These are phyloP conservation scores for Volvariella volvacea DNA, from an alignment of 1,284 basidiomycete species.

Conservation along the genomic window DNA sequence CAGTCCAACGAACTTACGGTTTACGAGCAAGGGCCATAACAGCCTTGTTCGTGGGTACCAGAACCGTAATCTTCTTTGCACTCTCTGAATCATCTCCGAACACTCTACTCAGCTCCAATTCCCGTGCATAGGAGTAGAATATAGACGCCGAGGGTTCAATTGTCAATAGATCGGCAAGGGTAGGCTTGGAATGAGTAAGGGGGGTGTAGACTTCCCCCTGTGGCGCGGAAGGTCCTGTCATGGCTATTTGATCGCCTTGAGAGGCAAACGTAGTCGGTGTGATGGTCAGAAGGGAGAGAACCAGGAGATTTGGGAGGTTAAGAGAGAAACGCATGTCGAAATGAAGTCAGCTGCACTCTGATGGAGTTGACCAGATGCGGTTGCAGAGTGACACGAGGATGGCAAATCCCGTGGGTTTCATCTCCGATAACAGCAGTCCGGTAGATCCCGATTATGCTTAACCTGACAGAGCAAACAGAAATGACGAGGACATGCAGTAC, in stretches of 20 bases:
- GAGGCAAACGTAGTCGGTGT: not conserved
- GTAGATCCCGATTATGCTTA: no score
- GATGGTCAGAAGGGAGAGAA: not conserved
- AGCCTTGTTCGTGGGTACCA: constrained; percentile 76
- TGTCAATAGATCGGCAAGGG: constrained; percentile 63
- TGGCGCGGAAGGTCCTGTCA: not conserved
- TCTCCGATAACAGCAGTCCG: no score
- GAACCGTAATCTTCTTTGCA: constrained; percentile 39
- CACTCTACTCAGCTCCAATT: constrained; percentile 49
- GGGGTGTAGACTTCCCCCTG: not conserved
- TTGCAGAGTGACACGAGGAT: no score
- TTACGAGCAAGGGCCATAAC: constrained; percentile 70
- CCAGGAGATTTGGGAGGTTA: no score
- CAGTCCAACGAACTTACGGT: constrained; percentile 45
- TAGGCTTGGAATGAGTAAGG: not conserved
- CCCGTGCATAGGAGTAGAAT: constrained; percentile 75
- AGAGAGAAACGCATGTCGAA: no score
- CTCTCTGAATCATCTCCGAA: constrained; percentile 30
- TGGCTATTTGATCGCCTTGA: not conserved
- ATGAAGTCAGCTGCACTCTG: no score
- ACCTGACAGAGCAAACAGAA: no score
- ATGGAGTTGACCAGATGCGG: no score
- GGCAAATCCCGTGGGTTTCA: no score
- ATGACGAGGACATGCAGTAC: no score
- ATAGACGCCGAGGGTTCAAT: constrained; percentile 67